Evolutionary conservation across 2,329 filamentous ascomycete genomes (phyloP), one percentile per base, ranked within the genome.

Genomic region (Fusarium chaquense): DNA sequence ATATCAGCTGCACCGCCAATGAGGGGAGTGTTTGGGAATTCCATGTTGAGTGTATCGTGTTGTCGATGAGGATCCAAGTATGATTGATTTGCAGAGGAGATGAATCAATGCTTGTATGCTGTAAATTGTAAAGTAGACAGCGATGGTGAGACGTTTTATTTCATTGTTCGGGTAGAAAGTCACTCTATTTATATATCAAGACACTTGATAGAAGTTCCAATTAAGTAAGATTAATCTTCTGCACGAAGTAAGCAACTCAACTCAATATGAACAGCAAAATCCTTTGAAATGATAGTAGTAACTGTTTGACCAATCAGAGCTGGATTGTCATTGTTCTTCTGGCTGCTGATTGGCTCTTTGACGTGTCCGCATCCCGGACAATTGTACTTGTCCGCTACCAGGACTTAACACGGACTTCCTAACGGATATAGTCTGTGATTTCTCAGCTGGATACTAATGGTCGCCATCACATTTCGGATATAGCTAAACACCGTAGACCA

Each of bases 1-100:
- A 76, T 70, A 18, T 69, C 67, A 41, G 65, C 71, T 6, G 75
- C 73, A 13, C 61, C 59, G 46, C 73, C 71, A 20, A 75, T 74
- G 11, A 70, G 61, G 10, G 59, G 45, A 40, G 72, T 59, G 56
- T 70, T 58, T 2, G 71, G 72, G 18, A 69, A 75, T 15, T 71
- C 66, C 74, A 76, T 76, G 18, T 16, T 22, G 6, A 22, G 18
- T 32, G 13, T 35, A n/a, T 46, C 3, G 4, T 18, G 2, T 7
- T 10, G 5, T 55, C 13, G 3, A 10, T 12, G n/a, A 1, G 6
- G 7, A 18, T n/a, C 12, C 16, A 6, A 1, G 9, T 18, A 18
- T 12, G 28, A 7, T 28, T 9, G 3, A 8, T 24, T 10, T 24
- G 11, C 7, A 24, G 24, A 22, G 7, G 6, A 26, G 2, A 3